A percentile compares a stretch with the other conserved stretches of the same genome.
phyloP scores from a whole-genome alignment of 495 filamentous ascomycete genomes.

The Trichoderma gamsii region DNA sequence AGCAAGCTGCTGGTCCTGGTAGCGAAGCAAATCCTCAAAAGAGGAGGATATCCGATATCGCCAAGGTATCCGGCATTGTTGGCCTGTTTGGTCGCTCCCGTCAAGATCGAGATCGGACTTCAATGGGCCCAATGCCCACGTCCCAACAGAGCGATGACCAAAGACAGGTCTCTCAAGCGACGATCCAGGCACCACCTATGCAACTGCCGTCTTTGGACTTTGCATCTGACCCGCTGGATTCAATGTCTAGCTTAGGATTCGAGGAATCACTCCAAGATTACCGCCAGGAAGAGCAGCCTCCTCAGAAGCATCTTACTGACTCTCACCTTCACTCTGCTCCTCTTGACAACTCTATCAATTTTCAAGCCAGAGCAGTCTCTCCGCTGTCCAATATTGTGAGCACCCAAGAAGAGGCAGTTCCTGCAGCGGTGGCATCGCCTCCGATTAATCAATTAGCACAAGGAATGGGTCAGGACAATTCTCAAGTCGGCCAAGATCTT shows the following conservation, averaged over 20 bases:
- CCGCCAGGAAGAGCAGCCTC: neutral
- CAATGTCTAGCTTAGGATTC: neutral
- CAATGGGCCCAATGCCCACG: neutral
- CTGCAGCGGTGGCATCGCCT: neutral
- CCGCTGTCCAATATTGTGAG: neutral
- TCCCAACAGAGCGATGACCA: neutral
- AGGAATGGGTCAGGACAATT: neutral
- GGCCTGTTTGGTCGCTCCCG: neutral
- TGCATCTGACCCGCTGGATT: neutral
- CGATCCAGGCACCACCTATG: neutral
- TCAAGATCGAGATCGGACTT: neutral
- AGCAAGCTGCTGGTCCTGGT: neutral
- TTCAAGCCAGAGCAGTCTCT: neutral
- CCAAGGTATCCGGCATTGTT: neutral
- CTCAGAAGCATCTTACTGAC: neutral
- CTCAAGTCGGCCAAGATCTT: neutral
- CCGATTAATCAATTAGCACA: neutral
- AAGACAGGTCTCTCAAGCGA: neutral
- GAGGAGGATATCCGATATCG: constrained; percentile 4
- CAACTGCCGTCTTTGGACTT: constrained; percentile 3
- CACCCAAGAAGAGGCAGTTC: neutral
- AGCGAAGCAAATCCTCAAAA: neutral
- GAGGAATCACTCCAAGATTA: neutral
- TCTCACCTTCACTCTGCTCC: neutral
- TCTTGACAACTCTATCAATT: neutral